Evolutionary conservation across 805 yeast species (phyloP), one percentile per base, ranked within the genome.

Genomic region (Pichia thaimueangensis): DNA sequence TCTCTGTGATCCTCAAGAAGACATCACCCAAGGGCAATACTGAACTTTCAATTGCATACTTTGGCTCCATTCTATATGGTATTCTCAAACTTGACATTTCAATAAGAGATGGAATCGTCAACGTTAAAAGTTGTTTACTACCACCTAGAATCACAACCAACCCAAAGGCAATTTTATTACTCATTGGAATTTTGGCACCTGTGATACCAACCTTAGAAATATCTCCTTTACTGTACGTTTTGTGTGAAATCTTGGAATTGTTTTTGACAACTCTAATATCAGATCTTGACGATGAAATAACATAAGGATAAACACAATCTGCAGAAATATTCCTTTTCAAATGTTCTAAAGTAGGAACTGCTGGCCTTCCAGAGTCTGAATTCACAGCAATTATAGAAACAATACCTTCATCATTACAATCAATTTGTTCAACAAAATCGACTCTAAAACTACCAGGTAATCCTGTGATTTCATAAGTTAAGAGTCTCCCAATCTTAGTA

Each of bases 401-500:
- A 15, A 89, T 70, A 3, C 74, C 70, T 2, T 76, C 65, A 25
- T 71, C 76, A 36, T 75, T 74, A 0, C 76, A 65, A 30, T 70
- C 71, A 6, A 73, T 62, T 0, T 64, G 57, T 30, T 69, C 80
- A 7, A 74, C 67, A 44, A 71, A 71, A 21, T 70, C 71, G 0
- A 78, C 83, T 23, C 67, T 64, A 55, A 79, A 87, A 38, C 78
- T 67, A 0, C 91, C 93, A 6, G 69, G 70, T 35, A 70, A 61
- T 1, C 95, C 95, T 4, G 79, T 57, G 2, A 89, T 61, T 53
- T 80, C 78, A 61, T 73, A 86, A 0, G 78, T 70, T 22, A 81
- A 47, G 11, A 87, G 55, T 43, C 85, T 83, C 15, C 97, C 97
- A 13, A 65, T 64, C 43, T 77, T 74, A 0, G 96, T 83, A 20